A percentile compares a stretch with the other conserved stretches of the same genome.
These are phyloP conservation scores for Sporothrix phasma DNA, from an alignment of 2,329 filamentous ascomycete genomes.

Conservation along the genomic window DNA sequence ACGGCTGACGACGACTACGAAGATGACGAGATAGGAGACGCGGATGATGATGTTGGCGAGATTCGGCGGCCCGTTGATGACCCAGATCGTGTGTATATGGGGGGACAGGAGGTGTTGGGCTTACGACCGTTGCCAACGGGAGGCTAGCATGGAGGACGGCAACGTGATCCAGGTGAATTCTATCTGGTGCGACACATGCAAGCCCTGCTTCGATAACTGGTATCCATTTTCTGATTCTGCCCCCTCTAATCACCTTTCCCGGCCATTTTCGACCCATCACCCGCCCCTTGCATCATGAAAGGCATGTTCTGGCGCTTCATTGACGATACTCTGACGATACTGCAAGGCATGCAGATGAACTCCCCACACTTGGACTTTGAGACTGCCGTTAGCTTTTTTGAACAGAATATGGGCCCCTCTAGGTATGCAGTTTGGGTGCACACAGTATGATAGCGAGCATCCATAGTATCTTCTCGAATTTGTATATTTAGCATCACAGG, in stretches of 20 bases:
- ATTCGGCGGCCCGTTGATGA: constrained; percentile 1
- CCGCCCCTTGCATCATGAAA: too few species aligned
- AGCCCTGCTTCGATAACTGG: background rate
- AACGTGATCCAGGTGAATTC: too few species aligned
- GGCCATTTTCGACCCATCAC: too few species aligned
- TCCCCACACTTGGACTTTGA: too few species aligned
- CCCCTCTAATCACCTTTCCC: too few species aligned
- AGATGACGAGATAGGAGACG: constrained; percentile 12
- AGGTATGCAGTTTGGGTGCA: background rate
- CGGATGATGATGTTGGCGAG: constrained; percentile 7
- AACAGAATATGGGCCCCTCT: background rate
- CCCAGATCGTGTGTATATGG: background rate
- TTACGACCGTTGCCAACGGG: background rate
- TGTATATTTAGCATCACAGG: background rate
- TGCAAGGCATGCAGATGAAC: too few species aligned
- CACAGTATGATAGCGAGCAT: background rate
- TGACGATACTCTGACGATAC: too few species aligned
- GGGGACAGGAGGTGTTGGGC: background rate
- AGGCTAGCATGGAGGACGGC: too few species aligned
- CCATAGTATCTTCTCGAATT: background rate
- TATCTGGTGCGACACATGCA: too few species aligned
- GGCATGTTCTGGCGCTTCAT: too few species aligned
- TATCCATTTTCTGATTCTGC: background rate
- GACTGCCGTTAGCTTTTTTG: too few species aligned
- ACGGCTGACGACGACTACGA: constrained; percentile 4